Conservation (phyloP, 2,329 filamentous ascomycete genomes). For the Ceratocystis alfenasii region DNA sequence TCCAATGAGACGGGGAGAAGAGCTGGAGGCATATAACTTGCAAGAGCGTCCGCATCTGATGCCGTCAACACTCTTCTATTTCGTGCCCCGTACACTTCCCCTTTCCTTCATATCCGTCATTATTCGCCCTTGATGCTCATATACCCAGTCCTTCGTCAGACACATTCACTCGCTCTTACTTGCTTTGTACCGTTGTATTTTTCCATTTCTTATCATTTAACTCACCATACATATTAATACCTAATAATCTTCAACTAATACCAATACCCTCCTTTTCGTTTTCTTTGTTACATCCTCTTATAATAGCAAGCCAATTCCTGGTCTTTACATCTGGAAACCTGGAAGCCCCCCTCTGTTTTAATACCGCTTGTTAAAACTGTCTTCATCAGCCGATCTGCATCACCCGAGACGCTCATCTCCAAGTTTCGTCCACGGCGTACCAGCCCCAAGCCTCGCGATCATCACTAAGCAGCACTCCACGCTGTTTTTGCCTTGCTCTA, state of each 20-base stretch:
- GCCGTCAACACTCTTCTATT: background rate
- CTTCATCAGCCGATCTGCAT: conserved; percentile 5
- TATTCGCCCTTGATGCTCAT: background rate
- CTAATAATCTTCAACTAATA: background rate
- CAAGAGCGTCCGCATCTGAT: background rate
- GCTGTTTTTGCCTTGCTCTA: background rate
- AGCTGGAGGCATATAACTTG: background rate
- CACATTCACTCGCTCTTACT: background rate
- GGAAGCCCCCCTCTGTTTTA: background rate
- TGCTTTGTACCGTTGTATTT: background rate
- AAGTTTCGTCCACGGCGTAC: background rate
- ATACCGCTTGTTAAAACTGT: background rate
- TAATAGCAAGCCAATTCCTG: too few species aligned
- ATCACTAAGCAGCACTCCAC: background rate
- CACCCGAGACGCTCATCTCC: background rate
- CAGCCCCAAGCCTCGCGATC: background rate
- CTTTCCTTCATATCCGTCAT: too few species aligned
- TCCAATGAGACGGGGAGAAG: background rate
- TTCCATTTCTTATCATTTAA: background rate
- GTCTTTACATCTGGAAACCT: too few species aligned
- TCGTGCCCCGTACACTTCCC: background rate
- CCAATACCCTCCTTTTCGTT: background rate
- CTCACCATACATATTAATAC: background rate
- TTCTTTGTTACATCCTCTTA: background rate
- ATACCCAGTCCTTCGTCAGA: background rate